Conservation (phyloP, 768 basidiomycete genomes). For the Hygrophorus pudorinus region DNA sequence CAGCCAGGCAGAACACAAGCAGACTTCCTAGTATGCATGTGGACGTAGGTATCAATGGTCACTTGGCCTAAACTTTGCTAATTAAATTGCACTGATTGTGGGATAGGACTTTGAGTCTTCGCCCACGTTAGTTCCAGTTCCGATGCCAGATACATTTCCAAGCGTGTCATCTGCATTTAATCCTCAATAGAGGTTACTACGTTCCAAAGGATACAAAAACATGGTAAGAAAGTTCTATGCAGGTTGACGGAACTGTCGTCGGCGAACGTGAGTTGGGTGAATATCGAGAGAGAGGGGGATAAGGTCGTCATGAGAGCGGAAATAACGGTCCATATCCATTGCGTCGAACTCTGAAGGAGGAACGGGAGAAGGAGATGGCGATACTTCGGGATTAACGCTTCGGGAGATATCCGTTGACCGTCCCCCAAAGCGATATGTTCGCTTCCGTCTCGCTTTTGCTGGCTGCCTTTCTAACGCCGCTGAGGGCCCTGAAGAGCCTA, state of each 20-base stretch:
- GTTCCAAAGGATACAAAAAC: conserved; percentile 2
- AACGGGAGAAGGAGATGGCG: conserved; percentile 8
- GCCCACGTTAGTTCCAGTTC: conserved; percentile 17
- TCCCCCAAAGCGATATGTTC: conserved; percentile 54
- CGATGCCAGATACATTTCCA: conserved; percentile 11
- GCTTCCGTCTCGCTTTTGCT: conserved; percentile 67
- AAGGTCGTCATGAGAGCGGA: conserved; percentile 27
- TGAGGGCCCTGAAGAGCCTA: conserved; percentile 23
- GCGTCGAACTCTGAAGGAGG: conserved; percentile 42
- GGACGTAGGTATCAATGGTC: conserved; percentile 32
- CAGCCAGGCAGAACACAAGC: conserved; percentile 75
- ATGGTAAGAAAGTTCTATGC: neutral
- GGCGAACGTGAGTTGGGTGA: conserved; percentile 14
- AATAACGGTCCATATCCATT: conserved; percentile 70
- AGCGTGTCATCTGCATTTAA: conserved; percentile 7
- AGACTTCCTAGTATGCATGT: conserved; percentile 80
- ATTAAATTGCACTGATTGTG: conserved; percentile 7
- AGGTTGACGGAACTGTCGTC: neutral
- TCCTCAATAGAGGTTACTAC: conserved; percentile 3
- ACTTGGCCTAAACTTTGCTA: conserved; percentile 11
- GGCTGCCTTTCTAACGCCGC: conserved; percentile 37
- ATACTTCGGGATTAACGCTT: conserved; percentile 4
- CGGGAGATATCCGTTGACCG: conserved; percentile 13
- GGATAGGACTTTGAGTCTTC: conserved; percentile 24
- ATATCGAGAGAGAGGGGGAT: conserved; percentile 9